A percentile compares a stretch with the other conserved stretches of the same genome.
These are phyloP conservation scores for Saccharomyces hybrid DNA, from an alignment of 1,139 yeast genomes.

Conservation along the genomic window DNA sequence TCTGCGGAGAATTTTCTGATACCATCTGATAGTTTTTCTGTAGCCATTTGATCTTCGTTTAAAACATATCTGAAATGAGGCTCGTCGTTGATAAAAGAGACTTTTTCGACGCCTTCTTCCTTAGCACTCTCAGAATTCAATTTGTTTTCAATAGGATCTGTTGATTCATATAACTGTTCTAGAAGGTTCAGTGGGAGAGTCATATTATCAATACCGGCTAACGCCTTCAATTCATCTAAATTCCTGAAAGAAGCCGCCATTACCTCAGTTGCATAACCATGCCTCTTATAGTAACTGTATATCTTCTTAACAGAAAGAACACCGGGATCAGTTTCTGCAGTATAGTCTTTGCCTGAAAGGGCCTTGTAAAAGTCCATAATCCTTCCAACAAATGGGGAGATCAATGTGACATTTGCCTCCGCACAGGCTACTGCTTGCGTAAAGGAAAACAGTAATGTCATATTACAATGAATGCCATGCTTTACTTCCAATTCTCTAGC, in stretches of 20 bases:
- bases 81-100: slow-evolving; percentile 76
- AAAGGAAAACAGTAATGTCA: slow-evolving; percentile 89
- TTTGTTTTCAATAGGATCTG: slow-evolving; percentile 67
- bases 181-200: slow-evolving; percentile 89
- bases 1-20: slow-evolving; percentile 95
- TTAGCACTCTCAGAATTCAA: slow-evolving; percentile 57
- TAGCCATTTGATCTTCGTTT: slow-evolving; percentile 97
- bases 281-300: slow-evolving; percentile 96
- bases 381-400: slow-evolving; percentile 98
- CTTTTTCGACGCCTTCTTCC: slow-evolving; percentile 52
- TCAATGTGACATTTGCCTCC: slow-evolving; percentile 89
- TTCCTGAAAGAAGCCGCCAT: slow-evolving; percentile 99
- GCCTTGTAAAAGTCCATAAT: slow-evolving; percentile 98
- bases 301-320: slow-evolving; percentile 78
- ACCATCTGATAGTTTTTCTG: slow-evolving; percentile 95
- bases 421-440: slow-evolving; percentile 98
- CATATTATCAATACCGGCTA: slow-evolving; percentile 94
- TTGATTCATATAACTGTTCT: slow-evolving; percentile 77
- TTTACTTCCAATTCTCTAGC: slow-evolving; percentile 82
- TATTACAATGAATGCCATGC: slow-evolving; percentile 87
- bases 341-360: slow-evolving; percentile 77
- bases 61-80: slow-evolving; percentile 79
- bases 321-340: slow-evolving; percentile 85
- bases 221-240: slow-evolving; percentile 87
- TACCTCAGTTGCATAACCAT: slow-evolving; percentile 89